Evolutionary conservation across 2,329 filamentous ascomycete species (phyloP).

Genomic region (Chaetomiaceae sp.): DNA sequence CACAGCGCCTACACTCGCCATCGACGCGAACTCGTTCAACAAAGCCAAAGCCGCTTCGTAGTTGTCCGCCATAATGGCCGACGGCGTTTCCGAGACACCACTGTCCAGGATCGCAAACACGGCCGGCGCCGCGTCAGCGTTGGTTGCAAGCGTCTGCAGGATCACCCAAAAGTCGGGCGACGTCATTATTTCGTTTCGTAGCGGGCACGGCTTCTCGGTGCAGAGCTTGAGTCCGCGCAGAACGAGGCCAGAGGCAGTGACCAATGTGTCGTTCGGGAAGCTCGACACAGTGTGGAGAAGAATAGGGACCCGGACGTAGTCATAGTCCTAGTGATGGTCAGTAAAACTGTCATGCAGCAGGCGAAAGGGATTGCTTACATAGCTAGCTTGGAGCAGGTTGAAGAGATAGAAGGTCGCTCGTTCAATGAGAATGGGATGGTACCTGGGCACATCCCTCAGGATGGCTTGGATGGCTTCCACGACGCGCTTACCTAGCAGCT

Average conservation of each 20-base stretch:
- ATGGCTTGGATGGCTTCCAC: conserved; percentile 76
- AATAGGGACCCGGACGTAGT: conserved; percentile 87
- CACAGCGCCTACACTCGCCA: conserved; percentile 67
- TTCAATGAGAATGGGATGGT: conserved; percentile 80
- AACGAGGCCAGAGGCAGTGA: conserved; percentile 70
- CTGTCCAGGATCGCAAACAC: conserved; percentile 86
- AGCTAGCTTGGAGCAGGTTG: conserved; percentile 74
- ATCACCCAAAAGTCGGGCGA: conserved; percentile 98
- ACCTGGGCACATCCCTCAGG: conserved; percentile 70
- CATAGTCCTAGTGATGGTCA: conserved; percentile 61
- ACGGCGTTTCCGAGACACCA: conserved; percentile 67
- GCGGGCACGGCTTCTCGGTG: conserved; percentile 68
- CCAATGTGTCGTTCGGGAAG: conserved; percentile 72
- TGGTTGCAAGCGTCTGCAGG: conserved; percentile 67
- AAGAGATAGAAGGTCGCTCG: conserved; percentile 84
- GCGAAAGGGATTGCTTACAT: conserved; percentile 54
- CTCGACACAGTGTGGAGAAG: conserved; percentile 87
- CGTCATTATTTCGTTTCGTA: conserved; percentile 89
- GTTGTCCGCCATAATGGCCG: conserved; percentile 89
- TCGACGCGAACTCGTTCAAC: conserved; percentile 84
- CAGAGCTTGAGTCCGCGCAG: conserved; percentile 76
- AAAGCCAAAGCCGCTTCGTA: conserved; percentile 84
- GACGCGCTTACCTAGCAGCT: conserved; percentile 70
- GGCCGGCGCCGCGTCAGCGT: conserved; percentile 65
- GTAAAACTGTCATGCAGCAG: neutral